Percentiles rank a stretch among this genome's conserved stretches.
These are phyloP conservation scores for Eragrostis nindensis DNA, from an alignment of 176 grass and related monocot genomes.

Conservation along the genomic window DNA sequence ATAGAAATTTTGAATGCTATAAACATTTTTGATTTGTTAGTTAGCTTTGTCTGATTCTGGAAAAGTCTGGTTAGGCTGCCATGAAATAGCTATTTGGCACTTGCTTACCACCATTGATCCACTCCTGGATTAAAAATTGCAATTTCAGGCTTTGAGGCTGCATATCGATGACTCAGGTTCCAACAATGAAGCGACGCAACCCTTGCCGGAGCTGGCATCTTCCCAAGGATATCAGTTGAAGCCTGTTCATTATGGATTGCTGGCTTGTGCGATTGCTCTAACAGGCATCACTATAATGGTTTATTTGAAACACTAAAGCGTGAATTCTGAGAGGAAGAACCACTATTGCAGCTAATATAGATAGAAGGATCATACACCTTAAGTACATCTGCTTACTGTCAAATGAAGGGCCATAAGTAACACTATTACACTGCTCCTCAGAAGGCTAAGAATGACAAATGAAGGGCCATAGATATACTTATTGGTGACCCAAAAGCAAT, in stretches of 20 bases:
- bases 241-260: slow-evolving; percentile 55
- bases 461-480: not conserved
- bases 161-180: slow-evolving; percentile 63
- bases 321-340: slow-evolving; percentile 37
- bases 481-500: slow-evolving; percentile 15
- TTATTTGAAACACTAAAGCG: slow-evolving; percentile 74
- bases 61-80: not conserved
- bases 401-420: not conserved
- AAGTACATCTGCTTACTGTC: not conserved
- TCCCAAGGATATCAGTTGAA: slow-evolving; percentile 35
- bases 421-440: no score
- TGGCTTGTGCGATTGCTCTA: slow-evolving; percentile 60
- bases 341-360: slow-evolving; percentile 9
- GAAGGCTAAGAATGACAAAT: slow-evolving; percentile 18
- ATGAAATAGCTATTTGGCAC: slow-evolving; percentile 8
- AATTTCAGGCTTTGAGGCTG: slow-evolving; percentile 78
- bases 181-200: slow-evolving; percentile 41
- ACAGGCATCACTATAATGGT: slow-evolving; percentile 58
- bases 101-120: slow-evolving; percentile 19
- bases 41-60: not conserved
- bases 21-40: not conserved
- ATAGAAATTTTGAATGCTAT: not conserved
- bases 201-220: slow-evolving; percentile 32
- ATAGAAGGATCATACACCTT: not conserved
- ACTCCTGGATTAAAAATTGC: slow-evolving; percentile 26